Base-by-base conservation (phyloP, 805 yeast genomes). In the Groenewaldozyma tartarivorans region DNA sequence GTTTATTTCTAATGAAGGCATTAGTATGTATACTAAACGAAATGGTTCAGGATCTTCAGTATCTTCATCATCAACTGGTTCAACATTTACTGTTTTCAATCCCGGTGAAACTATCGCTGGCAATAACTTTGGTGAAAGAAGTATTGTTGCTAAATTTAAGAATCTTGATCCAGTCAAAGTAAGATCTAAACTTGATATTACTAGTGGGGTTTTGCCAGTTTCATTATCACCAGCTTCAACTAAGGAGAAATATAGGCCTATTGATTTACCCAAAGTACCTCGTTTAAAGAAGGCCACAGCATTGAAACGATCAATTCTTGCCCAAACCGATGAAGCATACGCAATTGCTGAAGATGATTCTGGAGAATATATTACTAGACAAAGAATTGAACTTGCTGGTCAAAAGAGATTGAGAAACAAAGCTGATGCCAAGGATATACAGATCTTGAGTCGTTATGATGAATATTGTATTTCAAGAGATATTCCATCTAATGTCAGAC, bases 151-250 rank as follows among this genome's bases (percentile, higher is more conserved):
- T 5, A 29, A 15, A 9, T 20, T 31, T 15, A 30, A 29, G n/a
- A 7, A 24, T 13, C 7, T 13, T 24, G 29, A 24, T 24, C 11
- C 13, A 7, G 7, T 24, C 7, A 9, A 9, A 13, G 7, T 13
- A 9, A 24, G 29, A 24, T 9, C 13, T 24, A 13, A 24, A 24
- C 7, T 9, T 24, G 29, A 24, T 24, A 24, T 13, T 13, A n/a
- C 24, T 47, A 41, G 45, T 21, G 44, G 84, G 2, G 71, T 88
- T 45, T 67, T 88, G 51, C 97, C 97, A 29, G 82, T 80, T 52
- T 82, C 95, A 2, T 72, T 88, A 56, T 87, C 96, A 19, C 97
- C 97, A 15, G 90, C 90, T 50, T 87, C 85, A 56, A 86, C 95
- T 35, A 82, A 78, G 57, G 78, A 72, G 61, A 88, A 88, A 64